Base-by-base conservation (phyloP, 768 basidiomycete genomes). In the Tylopilus balloui region DNA sequence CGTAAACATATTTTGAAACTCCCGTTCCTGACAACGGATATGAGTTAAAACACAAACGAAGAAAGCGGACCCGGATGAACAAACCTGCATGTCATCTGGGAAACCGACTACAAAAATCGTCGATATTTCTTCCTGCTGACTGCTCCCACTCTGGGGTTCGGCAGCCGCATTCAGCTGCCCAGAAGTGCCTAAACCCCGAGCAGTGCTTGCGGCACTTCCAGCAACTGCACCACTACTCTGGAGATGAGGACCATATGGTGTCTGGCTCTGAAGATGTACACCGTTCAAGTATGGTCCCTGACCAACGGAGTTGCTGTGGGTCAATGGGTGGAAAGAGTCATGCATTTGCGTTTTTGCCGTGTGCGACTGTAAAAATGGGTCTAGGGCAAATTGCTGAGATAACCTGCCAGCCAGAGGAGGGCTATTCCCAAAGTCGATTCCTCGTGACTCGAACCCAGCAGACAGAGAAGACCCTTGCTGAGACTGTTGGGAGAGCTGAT, bases 1-100 rank as follows among this genome's bases (percentile, higher is more conserved):
- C 8, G 93, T 92, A 67, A 99, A 99, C 88, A 99, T 95, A 66
- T 97, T 97, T 68, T 95, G 92, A 69, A 98, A 99, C 71, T 99
- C 96, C 25, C 96, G 92, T 73, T 98, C 96, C 93, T 97, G 58
- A 4, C 45, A 37, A 23, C 20, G 44, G 57, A 55, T 34, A 38
- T 54, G 12, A 55, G 54, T 40, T 40, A 53, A 34, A 59, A 61
- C 10, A 34, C 7, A 28, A 53, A 44, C 54, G 21, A 25, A 38
- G 25, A 47, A 24, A 20, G 28, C 46, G 20, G 37, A 55, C 45
- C 19, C 19, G 46, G 10, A 53, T 46, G 34, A 40, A 78, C 86
- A 55, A 59, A 91, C 93, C 80, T 88, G 86, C 90, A 98, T 97
- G 61, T 99, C 96, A 49, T 99, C 96, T 4, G 96, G 96, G 66